Evolutionary conservation across 371 early-diverging fungal genomes (phyloP).

Genomic region (Rhizopus arrhizus): DNA sequence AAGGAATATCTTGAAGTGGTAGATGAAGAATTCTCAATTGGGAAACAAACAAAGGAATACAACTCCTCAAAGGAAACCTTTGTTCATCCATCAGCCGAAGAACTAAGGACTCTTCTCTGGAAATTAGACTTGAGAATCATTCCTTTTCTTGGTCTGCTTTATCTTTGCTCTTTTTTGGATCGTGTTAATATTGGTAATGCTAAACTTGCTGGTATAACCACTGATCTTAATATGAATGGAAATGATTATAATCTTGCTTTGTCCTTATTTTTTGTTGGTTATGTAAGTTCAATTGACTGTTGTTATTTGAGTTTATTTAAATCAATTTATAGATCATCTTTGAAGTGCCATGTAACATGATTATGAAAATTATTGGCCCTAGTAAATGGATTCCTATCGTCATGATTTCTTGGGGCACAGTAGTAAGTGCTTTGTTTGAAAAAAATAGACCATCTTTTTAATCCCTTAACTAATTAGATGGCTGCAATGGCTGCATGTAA

Average conservation of each 20-base stretch:
- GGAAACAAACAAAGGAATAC: not conserved
- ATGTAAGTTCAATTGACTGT: constrained; percentile 34
- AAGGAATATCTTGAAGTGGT: constrained; percentile 4
- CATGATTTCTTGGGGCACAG: constrained; percentile 53
- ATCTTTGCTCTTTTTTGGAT: constrained; percentile 58
- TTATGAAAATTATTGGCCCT: constrained; percentile 67
- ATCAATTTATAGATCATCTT: constrained; percentile 50
- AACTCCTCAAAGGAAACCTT: not conserved
- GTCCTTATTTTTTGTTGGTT: constrained; percentile 68
- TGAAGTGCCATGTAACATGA: constrained; percentile 74
- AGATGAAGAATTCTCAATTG: constrained; percentile 10
- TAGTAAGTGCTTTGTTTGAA: constrained; percentile 20
- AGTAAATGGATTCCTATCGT: constrained; percentile 72
- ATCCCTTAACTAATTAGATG: constrained; percentile 23
- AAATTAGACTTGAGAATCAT: constrained; percentile 49
- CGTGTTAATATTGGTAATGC: constrained; percentile 64
- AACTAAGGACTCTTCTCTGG: constrained; percentile 34
- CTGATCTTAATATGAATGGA: constrained; percentile 46
- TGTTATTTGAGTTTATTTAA: not conserved
- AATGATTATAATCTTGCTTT: constrained; percentile 59
- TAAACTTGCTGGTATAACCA: constrained; percentile 55
- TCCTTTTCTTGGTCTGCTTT: constrained; percentile 53
- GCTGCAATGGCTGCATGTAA: constrained; percentile 50
- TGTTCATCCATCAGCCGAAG: constrained; percentile 28
- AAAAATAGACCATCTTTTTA: no score